Percentiles rank a stretch among this genome's conserved stretches.
phyloP scores from a whole-genome alignment of 768 basidiomycete species.

The Clavulina sp. region DNA sequence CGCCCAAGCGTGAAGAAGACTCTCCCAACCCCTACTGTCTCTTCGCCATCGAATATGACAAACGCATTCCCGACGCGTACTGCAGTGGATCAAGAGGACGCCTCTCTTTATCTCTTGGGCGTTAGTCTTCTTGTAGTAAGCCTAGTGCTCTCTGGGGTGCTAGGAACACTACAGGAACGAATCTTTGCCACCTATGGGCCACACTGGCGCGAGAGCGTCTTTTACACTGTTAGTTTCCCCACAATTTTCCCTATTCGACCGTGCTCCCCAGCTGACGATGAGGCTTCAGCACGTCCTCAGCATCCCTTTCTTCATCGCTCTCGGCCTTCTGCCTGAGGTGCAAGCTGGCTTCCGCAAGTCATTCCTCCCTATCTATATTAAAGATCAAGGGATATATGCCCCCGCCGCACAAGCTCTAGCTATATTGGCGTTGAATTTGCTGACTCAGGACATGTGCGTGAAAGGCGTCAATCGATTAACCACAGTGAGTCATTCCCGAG shows the following conservation, averaged over 20 bases:
- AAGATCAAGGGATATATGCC: too few species aligned
- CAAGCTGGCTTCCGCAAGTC: constrained; percentile 5
- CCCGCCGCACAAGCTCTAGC: too few species aligned
- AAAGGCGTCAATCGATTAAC: constrained; percentile 66
- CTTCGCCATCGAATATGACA: constrained; percentile 8
- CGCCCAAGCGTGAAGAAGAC: constrained; percentile 23
- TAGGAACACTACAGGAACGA: constrained; percentile 60
- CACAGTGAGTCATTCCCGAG: constrained; percentile 34
- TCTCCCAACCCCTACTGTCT: too few species aligned
- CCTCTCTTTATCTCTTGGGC: constrained; percentile 38
- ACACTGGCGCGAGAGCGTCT: constrained; percentile 67
- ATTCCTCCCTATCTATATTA: constrained; percentile 14
- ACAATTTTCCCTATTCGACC: background rate
- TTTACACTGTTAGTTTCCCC: constrained; percentile 47
- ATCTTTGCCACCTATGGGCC: constrained; percentile 61
- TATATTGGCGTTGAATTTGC: constrained; percentile 47
- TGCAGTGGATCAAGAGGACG: background rate
- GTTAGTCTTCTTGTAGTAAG: constrained; percentile 50
- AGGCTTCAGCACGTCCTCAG: constrained; percentile 53
- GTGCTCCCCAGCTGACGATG: background rate
- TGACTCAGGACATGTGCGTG: constrained; percentile 66
- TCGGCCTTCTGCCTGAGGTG: constrained; percentile 28
- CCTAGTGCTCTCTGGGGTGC: constrained; percentile 44
- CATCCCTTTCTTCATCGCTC: constrained; percentile 48
- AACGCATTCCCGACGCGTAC: constrained; percentile 6